Evolutionary conservation across 164 flowering plant genomes (phyloP).

Genomic region (Pachysandra terminalis): DNA sequence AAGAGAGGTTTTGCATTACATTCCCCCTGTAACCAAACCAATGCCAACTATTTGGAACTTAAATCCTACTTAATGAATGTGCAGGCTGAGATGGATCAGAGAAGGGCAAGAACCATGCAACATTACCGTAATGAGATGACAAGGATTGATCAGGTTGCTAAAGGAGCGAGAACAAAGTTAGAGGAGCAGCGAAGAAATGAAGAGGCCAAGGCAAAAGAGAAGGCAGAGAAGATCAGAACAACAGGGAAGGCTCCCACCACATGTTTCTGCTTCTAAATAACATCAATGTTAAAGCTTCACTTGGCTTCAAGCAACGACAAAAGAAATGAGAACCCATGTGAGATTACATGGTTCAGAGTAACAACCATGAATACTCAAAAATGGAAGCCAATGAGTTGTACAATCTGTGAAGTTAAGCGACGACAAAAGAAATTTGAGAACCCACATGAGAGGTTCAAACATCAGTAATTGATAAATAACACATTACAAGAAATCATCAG

Average conservation of each 20-base stretch:
- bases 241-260: constrained; percentile 36
- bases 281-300: neutral
- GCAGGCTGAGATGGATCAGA: constrained; percentile 50
- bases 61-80: constrained; percentile 1
- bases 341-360: constrained; percentile 7
- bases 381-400: neutral
- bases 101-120: constrained; percentile 29
- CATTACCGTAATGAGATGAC: constrained; percentile 44
- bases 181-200: constrained; percentile 55
- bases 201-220: constrained; percentile 49
- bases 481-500: no score
- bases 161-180: constrained; percentile 49
- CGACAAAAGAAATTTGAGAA: no score
- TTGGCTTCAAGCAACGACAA: neutral
- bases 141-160: constrained; percentile 52
- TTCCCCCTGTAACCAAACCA: neutral
- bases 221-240: constrained; percentile 50
- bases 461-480: no score
- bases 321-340: constrained; percentile 11
- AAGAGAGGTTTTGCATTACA: constrained; percentile 40
- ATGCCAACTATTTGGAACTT: neutral
- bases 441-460: no score
- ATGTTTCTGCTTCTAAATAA: constrained; percentile 51
- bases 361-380: neutral
- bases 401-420: neutral